phyloP scores from a whole-genome alignment of 2,329 filamentous ascomycete species.

The Verruconis gallopava region DNA sequence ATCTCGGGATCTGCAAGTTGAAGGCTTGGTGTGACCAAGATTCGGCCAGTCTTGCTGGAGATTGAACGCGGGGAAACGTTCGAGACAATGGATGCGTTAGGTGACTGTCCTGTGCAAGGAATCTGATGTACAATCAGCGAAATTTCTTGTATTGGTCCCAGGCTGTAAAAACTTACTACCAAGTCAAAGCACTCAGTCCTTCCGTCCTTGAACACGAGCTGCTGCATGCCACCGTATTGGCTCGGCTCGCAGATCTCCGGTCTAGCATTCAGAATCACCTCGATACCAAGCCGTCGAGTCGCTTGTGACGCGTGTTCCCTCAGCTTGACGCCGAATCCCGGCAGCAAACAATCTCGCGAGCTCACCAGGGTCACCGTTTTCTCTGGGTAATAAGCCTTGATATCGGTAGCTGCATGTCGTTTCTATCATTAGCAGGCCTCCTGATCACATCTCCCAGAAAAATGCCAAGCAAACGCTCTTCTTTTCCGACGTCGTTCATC shows the following conservation, averaged over 20 bases:
- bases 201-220: not conserved
- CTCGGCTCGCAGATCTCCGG: not conserved
- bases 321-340: constrained; percentile 34
- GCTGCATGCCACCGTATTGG: too few relatives aligned
- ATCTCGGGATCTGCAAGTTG: constrained; percentile 39
- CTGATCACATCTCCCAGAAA: too few relatives aligned
- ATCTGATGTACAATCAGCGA: constrained; percentile 28
- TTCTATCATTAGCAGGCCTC: too few relatives aligned
- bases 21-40: constrained; percentile 43
- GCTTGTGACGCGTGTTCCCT: constrained; percentile 27
- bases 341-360: constrained; percentile 41
- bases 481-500: too few relatives aligned
- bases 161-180: not conserved
- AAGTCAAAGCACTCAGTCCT: not conserved
- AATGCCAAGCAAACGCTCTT: too few relatives aligned
- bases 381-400: constrained; percentile 41
- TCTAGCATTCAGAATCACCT: not conserved
- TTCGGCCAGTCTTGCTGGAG: constrained; percentile 32
- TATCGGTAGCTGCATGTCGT: constrained; percentile 48
- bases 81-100: constrained; percentile 39
- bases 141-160: constrained; percentile 15
- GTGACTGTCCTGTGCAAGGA: constrained; percentile 46
- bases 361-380: constrained; percentile 47
- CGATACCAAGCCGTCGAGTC: constrained; percentile 20
- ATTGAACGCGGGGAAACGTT: constrained; percentile 33